Evolutionary conservation across 2,329 filamentous ascomycete genomes (phyloP), one percentile per base, ranked within the genome.

Genomic region (Fusarium napiforme): DNA sequence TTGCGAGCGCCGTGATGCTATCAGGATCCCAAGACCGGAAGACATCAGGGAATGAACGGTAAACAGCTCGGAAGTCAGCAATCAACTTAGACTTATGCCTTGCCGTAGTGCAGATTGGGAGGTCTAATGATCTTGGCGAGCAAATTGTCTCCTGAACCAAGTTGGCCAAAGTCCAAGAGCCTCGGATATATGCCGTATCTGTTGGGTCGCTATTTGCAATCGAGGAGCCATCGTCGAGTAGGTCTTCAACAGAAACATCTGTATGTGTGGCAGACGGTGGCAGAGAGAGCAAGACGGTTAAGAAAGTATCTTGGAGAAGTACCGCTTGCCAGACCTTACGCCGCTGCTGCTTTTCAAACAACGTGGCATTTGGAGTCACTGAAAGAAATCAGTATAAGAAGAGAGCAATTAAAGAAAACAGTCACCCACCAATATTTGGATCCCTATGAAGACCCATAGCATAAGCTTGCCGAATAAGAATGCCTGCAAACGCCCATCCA

Each of bases 311-410:
- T 81, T 96, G 93, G 19, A 94, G 87, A 32, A 94, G 85, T 3
- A 95, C 92, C 5, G 93, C 93, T 80, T 95, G 93, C 93, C 93
- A 96, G 5, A 95, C 86, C 78, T 95, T 95, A 56, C 93, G 87
- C 30, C 93, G 88, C 77, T 93, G 90, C 78, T 95, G 93, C 79
- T 95, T 95, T 73, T 95, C 93, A 65, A 93, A 92, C 3, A 87
- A 84, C 7, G 86, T 90, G 2, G 92, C 91, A 42, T 90, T 85
- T 1, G 93, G 92, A 2, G 88, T 88, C 28, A 91, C 88, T 88
- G 39, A 21, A 49, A 40, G 36, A 45, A 14, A 64, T 78, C 57
- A 77, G 32, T 58, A 84, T 30, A n/a, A n/a, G 9, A 16, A 46
- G 19, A 7, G 16, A n/a, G 18, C 7, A 60, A n/a, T n/a, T 14